Conservation (phyloP, 805 yeast genomes). For the Sporopachydermia quercuum region DNA sequence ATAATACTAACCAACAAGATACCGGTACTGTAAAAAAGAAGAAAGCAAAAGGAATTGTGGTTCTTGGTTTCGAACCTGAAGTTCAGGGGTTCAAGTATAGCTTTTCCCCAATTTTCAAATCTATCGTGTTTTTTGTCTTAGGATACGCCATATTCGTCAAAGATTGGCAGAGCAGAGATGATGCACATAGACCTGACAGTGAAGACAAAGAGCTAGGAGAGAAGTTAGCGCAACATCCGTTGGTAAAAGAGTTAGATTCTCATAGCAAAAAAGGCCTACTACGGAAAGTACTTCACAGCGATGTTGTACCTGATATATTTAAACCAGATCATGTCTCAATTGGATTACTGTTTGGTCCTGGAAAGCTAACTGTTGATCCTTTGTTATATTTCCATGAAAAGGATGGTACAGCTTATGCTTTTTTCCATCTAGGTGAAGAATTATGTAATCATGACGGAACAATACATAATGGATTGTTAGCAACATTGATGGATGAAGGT, state of each 20-base stretch:
- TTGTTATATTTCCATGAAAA: constrained; percentile 38
- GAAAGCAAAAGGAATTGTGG: constrained; percentile 8
- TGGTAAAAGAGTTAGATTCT: constrained; percentile 11
- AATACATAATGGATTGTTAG: constrained; percentile 68
- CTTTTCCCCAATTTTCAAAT: background rate
- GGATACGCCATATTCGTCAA: background rate
- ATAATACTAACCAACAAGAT: too few species aligned
- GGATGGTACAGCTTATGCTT: constrained; percentile 39
- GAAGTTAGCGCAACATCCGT: constrained; percentile 6
- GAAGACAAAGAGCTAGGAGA: background rate
- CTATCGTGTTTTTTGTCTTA: background rate
- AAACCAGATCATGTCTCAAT: constrained; percentile 42
- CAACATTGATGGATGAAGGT: constrained; percentile 74
- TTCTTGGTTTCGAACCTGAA: background rate
- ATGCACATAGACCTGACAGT: background rate
- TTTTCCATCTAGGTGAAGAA: constrained; percentile 56
- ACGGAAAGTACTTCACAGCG: constrained; percentile 13
- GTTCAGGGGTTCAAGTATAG: background rate
- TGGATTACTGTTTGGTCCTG: constrained; percentile 56
- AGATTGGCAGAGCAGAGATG: background rate
- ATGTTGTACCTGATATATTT: constrained; percentile 10
- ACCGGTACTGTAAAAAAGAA: too few species aligned
- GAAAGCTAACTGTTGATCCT: constrained; percentile 64
- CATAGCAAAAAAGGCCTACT: constrained; percentile 13
- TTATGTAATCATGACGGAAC: constrained; percentile 56